Evolutionary conservation across 2,329 filamentous ascomycete species (phyloP), one percentile per base, ranked within the genome.

Genomic region (Arthrobotrys conoides): DNA sequence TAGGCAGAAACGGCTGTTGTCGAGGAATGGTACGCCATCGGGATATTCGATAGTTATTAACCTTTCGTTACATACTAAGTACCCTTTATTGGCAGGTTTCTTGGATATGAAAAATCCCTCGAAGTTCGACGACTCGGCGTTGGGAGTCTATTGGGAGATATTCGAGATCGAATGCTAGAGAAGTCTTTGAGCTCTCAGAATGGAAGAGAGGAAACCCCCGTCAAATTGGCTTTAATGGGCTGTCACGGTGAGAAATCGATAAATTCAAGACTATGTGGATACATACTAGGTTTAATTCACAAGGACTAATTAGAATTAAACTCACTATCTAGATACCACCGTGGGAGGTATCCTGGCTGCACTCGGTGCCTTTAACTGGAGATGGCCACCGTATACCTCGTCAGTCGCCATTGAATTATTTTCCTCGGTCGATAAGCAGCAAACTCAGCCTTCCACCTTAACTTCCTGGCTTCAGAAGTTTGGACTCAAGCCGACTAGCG

Each of bases 81-180:
- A 55, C 30, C 18, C 3, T n/a, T 20, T 22, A 16, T 14, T 8
- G 3, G 16, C 22, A 76, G 96, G 96, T 98, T 92, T 84, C 86
- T 89, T 20, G 95, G 96, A 1, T 98, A 96, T 84, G 88, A 88
- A 72, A 94, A 97, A 84, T 94, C 90, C 78, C 86, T 86, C 49
- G 96, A 98, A 84, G 98, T 97, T 85, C 91, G 95, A n/a, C 89
- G 88, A 80, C 87, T 98, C 1, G 96, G 95, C 2, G 96, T 97
- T 80, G 96, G 96, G 30, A 89, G 88, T 10, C 87, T 98, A 9
- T 87, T 97, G 83, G 95, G 94, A 33, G 95, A 98, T 82, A 85
- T 98, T 18, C 91, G 94, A 12, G 88, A 89, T 79, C 88, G 91
- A 53, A 94, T 94, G 91, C 89, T 92, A 30, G 87, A 24, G 90